These are phyloP conservation scores for Aegilops umbellulata DNA, from an alignment of 176 grass and related monocot species.

Conservation along the genomic window DNA sequence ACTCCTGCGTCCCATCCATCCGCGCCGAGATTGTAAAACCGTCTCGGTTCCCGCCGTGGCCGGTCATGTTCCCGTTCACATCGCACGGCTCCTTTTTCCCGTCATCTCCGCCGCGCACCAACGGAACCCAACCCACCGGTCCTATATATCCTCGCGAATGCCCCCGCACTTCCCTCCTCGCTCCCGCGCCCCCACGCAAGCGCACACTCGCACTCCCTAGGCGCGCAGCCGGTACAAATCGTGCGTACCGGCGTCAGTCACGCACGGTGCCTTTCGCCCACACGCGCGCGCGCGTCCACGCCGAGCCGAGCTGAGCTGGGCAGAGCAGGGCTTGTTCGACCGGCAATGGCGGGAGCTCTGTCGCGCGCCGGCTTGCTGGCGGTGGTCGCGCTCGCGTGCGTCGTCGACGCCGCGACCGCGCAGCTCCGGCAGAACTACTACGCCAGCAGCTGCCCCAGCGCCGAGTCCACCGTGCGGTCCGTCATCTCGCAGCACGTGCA, in stretches of 20 bases:
- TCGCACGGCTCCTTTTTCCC: neutral
- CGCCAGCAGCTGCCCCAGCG: slow-evolving; percentile 59
- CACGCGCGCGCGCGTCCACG: neutral
- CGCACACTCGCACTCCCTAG: neutral
- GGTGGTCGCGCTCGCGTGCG: neutral
- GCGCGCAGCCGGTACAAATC: neutral
- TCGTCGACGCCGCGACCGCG: neutral
- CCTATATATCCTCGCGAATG: slow-evolving; percentile 28
- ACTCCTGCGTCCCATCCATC: slow-evolving; percentile 23
- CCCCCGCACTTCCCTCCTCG: slow-evolving; percentile 26
- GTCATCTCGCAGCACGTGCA: slow-evolving; percentile 65
- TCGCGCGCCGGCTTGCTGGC: neutral
- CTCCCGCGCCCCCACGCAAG: neutral
- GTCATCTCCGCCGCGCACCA: neutral
- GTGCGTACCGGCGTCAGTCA: neutral
- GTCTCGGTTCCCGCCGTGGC: slow-evolving; percentile 19
- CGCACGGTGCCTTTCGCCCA: neutral
- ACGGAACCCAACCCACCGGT: neutral
- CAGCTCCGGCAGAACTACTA: slow-evolving; percentile 81
- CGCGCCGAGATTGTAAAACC: slow-evolving; percentile 18
- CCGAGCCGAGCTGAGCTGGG: neutral
- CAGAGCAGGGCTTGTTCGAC: neutral
- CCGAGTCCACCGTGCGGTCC: slow-evolving; percentile 59
- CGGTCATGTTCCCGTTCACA: slow-evolving; percentile 7
- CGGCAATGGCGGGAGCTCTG: slow-evolving; percentile 17